Conservation (phyloP, 2,329 filamentous ascomycete species). For the Lasiodiplodia sp. region DNA sequence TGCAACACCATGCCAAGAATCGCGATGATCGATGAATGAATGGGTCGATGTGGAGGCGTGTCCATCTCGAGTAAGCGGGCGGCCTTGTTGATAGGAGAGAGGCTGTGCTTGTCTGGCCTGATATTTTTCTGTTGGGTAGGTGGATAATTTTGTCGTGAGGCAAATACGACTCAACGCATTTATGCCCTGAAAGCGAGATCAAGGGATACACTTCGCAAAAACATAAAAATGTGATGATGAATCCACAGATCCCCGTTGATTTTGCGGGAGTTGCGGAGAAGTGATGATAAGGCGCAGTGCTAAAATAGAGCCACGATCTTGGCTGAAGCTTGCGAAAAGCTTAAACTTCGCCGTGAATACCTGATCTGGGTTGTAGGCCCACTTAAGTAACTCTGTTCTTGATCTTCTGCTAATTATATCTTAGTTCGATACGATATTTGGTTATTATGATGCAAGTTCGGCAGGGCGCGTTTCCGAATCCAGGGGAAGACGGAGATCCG, state of each 20-base stretch:
- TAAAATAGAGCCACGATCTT: not conserved
- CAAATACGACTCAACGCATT: not conserved
- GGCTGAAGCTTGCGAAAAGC: slow-evolving; percentile 8
- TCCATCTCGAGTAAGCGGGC: not conserved
- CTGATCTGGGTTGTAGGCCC: not conserved
- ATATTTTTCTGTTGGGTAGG: not conserved
- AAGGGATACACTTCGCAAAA: not conserved
- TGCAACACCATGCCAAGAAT: slow-evolving; percentile 26
- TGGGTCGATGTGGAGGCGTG: not conserved
- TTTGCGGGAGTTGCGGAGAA: not conserved
- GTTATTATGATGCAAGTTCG: slow-evolving; percentile 1
- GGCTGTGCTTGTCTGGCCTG: not conserved
- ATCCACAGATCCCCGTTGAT: not conserved
- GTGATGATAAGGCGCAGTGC: not conserved
- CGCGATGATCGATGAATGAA: slow-evolving; percentile 2
- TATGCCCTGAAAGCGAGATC: not conserved
- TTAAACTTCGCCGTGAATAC: not conserved
- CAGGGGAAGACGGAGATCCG: not conserved
- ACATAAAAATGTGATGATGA: not conserved
- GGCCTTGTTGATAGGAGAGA: not conserved
- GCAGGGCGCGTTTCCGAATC: slow-evolving; percentile 1
- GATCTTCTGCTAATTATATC: not conserved
- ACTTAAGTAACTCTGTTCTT: not conserved
- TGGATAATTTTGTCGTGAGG: not conserved
- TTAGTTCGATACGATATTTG: not conserved